Evolutionary conservation across 2,329 filamentous ascomycete genomes (phyloP).

Genomic region (Didymellaceae sp.): DNA sequence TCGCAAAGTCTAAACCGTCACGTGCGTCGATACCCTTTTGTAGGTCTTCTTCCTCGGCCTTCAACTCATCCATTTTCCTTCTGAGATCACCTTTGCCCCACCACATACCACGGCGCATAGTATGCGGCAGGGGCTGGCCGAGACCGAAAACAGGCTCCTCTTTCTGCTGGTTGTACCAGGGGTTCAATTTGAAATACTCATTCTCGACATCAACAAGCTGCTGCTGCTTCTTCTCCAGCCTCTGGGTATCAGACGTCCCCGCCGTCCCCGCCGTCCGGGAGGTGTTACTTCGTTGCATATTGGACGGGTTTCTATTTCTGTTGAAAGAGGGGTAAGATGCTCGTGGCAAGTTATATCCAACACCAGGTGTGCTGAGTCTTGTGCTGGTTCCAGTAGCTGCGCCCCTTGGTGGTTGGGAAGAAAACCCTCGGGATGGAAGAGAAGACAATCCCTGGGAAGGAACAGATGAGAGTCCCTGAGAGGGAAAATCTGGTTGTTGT

Average conservation of each 20-base stretch:
- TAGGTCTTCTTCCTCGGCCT: conserved; percentile 18
- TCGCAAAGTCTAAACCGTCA: conserved; percentile 24
- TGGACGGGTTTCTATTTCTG: conserved; percentile 10
- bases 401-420: conserved; percentile 3
- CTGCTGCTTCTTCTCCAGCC: conserved; percentile 36
- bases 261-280: conserved; percentile 21
- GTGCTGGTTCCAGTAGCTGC: conserved; percentile 21
- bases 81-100: conserved; percentile 53
- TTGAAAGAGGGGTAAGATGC: conserved; percentile 15
- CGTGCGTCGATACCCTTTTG: conserved; percentile 26
- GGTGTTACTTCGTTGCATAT: conserved; percentile 24
- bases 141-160: conserved; percentile 62
- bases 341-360: conserved; percentile 12
- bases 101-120: conserved; percentile 60
- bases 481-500: conserved; percentile 2
- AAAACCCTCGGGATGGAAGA: neutral
- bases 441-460: no score
- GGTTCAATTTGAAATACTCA: conserved; percentile 61
- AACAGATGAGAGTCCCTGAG: no score
- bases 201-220: conserved; percentile 53
- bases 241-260: conserved; percentile 18
- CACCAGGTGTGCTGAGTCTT: conserved; percentile 17
- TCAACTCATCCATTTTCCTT: conserved; percentile 41
- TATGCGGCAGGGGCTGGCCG: conserved; percentile 61
- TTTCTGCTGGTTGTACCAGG: conserved; percentile 60